Base-by-base conservation (phyloP, 768 basidiomycete genomes). In the Suillus ampliporus region DNA sequence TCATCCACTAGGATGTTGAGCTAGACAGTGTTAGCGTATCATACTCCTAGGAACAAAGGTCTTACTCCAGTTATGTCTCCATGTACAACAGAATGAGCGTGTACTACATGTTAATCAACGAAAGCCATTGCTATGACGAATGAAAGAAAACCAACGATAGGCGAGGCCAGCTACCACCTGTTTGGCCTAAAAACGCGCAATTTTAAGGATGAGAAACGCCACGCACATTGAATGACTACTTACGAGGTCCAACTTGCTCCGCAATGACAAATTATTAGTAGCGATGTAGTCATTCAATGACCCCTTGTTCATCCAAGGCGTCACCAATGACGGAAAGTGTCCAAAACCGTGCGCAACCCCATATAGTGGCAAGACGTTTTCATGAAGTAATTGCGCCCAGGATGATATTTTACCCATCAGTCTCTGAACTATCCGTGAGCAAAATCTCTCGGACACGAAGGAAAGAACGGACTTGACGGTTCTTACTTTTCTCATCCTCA, bases 231-330 rank as follows among this genome's bases (percentile, higher is more conserved):
- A 34, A 51, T 13, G 28, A 11, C 6, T 34, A 47, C 71, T 28
- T n/a, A 72, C 72, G 26, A 73, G 31, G 14, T 58, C 40, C n/a
- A 71, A 60, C 9, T 65, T 54, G 40, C 65, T 57, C 17, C 37
- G 19, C 9, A 65, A 23, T 14, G 54, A 34, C 8, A 69, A 61
- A 21, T 31, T 26, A 10, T 54, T 52, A 8, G 23, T 52, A 8
- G 23, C 19, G 21, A 70, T 60, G 46, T 69, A 73, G 13, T 57
- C 53, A 10, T 57, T 69, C 46, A 74, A 57, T 1, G 60, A 62
- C 5, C 72, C 73, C 58, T 71, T 66, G 17, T 72, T 66, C 46
- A 66, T 44, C 71, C 71, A 72, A 0, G 71, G 71, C 21, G 63
- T 69, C 23, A 73, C 71, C 58, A 73, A 60, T 11, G 72, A 67